Evolutionary conservation across 345 rosid genomes (phyloP).

Genomic region (Crucihimalaya himalaica): DNA sequence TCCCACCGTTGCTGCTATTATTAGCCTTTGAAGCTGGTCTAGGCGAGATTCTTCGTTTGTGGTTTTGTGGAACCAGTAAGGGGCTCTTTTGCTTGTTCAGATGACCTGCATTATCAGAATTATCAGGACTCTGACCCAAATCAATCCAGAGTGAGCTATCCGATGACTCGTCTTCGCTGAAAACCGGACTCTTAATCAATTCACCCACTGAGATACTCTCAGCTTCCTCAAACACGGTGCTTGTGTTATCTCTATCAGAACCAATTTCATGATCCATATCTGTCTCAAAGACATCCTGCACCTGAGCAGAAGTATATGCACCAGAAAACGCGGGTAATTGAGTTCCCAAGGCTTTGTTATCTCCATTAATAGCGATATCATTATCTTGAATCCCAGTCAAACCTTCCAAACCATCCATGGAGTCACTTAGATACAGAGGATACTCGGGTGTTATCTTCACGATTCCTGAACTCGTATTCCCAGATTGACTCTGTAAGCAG

Average conservation of each 20-base stretch:
- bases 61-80: slow-evolving; percentile 67
- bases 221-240: slow-evolving; percentile 92
- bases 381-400: slow-evolving; percentile 56
- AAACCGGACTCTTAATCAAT: slow-evolving; percentile 94
- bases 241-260: slow-evolving; percentile 81
- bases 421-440: slow-evolving; percentile 91
- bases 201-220: slow-evolving; percentile 93
- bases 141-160: slow-evolving; percentile 91
- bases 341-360: slow-evolving; percentile 58
- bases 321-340: slow-evolving; percentile 98
- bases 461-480: slow-evolving; percentile 90
- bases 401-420: slow-evolving; percentile 79
- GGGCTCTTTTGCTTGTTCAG: slow-evolving; percentile 57
- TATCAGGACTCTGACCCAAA: slow-evolving; percentile 94
- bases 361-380: slow-evolving; percentile 59
- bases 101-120: slow-evolving; percentile 60
- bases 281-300: slow-evolving; percentile 85
- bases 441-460: slow-evolving; percentile 96
- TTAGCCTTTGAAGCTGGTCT: slow-evolving; percentile 55
- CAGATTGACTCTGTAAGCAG: slow-evolving; percentile 88
- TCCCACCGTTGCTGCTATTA: slow-evolving; percentile 66
- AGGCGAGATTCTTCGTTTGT: slow-evolving; percentile 58
- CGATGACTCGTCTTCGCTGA: slow-evolving; percentile 94
- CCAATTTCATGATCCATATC: slow-evolving; percentile 87
- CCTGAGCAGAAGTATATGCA: slow-evolving; percentile 83